phyloP scores from a whole-genome alignment of 805 yeast species.

The Wickerhamomyces chaumierensis region DNA sequence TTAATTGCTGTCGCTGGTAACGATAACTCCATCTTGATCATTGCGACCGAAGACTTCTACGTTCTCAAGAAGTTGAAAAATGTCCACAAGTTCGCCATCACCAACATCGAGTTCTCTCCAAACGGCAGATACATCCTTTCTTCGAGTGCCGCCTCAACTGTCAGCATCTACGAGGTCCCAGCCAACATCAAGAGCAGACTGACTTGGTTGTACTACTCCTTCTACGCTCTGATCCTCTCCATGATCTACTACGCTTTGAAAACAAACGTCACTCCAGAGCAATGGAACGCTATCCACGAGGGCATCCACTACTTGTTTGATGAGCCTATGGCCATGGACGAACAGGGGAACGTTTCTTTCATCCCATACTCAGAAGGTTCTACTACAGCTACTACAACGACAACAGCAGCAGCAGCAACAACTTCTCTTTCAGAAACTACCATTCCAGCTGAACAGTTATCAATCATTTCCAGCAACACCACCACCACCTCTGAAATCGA shows the following conservation, averaged over 20 bases:
- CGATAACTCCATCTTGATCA: slow-evolving; percentile 55
- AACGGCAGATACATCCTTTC: slow-evolving; percentile 58
- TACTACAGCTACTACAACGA: no score
- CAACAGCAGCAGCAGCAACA: no score
- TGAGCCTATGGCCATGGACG: slow-evolving; percentile 1
- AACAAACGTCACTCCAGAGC: slow-evolving; percentile 9
- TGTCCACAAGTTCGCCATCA: slow-evolving; percentile 74
- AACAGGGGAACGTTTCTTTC: background rate
- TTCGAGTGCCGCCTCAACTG: slow-evolving; percentile 67
- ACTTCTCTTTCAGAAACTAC: background rate
- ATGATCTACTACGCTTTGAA: slow-evolving; percentile 2
- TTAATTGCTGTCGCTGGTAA: slow-evolving; percentile 32
- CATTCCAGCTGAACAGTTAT: background rate
- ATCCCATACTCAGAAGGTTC: background rate
- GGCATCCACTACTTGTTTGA: slow-evolving; percentile 9
- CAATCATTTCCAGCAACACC: background rate
- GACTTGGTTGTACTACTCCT: slow-evolving; percentile 5
- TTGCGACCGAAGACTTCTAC: slow-evolving; percentile 40
- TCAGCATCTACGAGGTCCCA: slow-evolving; percentile 54
- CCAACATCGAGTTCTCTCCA: slow-evolving; percentile 59
- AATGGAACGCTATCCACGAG: slow-evolving; percentile 6
- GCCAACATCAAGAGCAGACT: slow-evolving; percentile 21
- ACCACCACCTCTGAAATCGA: background rate
- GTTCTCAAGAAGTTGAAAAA: slow-evolving; percentile 39
- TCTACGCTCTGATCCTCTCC: slow-evolving; percentile 5